phyloP scores from a whole-genome alignment of 2,329 filamentous ascomycete genomes.

The Cladosporium cucumerinum region DNA sequence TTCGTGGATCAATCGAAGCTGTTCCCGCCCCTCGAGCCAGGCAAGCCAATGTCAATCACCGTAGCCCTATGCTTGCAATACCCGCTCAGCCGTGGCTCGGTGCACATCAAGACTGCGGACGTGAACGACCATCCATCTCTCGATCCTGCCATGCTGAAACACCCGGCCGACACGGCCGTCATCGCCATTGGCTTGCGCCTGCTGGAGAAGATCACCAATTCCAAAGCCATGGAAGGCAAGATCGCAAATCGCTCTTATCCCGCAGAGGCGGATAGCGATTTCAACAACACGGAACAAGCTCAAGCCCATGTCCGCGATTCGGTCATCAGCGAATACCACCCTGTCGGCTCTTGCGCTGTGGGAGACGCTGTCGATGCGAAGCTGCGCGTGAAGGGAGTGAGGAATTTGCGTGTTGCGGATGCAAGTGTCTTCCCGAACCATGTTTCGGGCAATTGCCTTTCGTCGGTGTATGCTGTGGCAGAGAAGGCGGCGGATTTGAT shows the following conservation, averaged over 20 bases:
- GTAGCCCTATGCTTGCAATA: constrained; percentile 32
- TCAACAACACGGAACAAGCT: constrained; percentile 27
- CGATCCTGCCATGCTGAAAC: constrained; percentile 37
- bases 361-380: constrained; percentile 51
- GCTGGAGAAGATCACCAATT: constrained; percentile 43
- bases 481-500: constrained; percentile 64
- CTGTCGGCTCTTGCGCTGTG: constrained; percentile 40
- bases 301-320: constrained; percentile 26
- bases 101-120: constrained; percentile 33
- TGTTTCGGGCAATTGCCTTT: constrained; percentile 52
- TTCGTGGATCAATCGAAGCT: constrained; percentile 30
- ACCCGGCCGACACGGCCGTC: constrained; percentile 33
- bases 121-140: constrained; percentile 32
- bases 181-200: constrained; percentile 37
- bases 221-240: constrained; percentile 40
- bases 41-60: constrained; percentile 25
- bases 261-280: constrained; percentile 23
- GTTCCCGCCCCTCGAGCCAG: constrained; percentile 25
- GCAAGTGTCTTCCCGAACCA: constrained; percentile 57
- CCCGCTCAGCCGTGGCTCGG: constrained; percentile 31
- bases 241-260: constrained; percentile 38
- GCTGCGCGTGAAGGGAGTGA: constrained; percentile 56
- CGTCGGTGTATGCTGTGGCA: constrained; percentile 54
- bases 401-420: constrained; percentile 59
- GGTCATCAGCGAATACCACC: constrained; percentile 38